Percentiles rank a stretch among this genome's conserved stretches.
These are phyloP conservation scores for Picea abies DNA, from an alignment of 83 land plant species.

Conservation along the genomic window DNA sequence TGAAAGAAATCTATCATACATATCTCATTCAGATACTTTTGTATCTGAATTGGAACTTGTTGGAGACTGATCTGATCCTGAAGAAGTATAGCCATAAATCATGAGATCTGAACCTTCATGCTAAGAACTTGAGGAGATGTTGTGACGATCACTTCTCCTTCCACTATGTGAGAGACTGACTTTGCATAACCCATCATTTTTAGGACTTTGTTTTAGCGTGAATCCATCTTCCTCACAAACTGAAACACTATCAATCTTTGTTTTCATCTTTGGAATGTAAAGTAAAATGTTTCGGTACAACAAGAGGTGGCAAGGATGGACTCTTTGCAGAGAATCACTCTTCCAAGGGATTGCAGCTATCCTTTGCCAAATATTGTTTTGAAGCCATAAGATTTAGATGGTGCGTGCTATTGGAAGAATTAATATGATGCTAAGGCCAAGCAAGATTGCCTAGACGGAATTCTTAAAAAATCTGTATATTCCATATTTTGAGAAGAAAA, in stretches of 20 bases:
- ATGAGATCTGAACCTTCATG: not conserved
- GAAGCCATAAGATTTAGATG: not conserved
- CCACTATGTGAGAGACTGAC: not conserved
- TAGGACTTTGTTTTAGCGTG: not conserved
- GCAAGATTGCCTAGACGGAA: not conserved
- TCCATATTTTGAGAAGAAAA: too few species aligned
- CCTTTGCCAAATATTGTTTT: not conserved
- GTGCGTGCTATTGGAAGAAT: not conserved
- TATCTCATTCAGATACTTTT: not conserved
- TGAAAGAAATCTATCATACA: not conserved
- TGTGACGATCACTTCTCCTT: not conserved
- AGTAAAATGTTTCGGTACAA: not conserved
- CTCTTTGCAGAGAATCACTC: not conserved
- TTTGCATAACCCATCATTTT: not conserved
- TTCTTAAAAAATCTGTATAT: too few species aligned
- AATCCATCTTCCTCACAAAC: conserved; percentile 2
- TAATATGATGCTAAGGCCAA: not conserved
- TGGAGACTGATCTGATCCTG: not conserved
- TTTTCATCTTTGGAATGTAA: too few species aligned
- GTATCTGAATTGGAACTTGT: conserved; percentile 12
- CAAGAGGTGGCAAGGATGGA: conserved; percentile 5
- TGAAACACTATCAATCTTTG: conserved; percentile 1
- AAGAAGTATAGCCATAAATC: not conserved
- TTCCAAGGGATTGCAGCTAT: not conserved
- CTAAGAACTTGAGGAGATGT: not conserved